Evolutionary conservation across 2,329 filamentous ascomycete species (phyloP).

Genomic region (Zymoseptoria passerinii): DNA sequence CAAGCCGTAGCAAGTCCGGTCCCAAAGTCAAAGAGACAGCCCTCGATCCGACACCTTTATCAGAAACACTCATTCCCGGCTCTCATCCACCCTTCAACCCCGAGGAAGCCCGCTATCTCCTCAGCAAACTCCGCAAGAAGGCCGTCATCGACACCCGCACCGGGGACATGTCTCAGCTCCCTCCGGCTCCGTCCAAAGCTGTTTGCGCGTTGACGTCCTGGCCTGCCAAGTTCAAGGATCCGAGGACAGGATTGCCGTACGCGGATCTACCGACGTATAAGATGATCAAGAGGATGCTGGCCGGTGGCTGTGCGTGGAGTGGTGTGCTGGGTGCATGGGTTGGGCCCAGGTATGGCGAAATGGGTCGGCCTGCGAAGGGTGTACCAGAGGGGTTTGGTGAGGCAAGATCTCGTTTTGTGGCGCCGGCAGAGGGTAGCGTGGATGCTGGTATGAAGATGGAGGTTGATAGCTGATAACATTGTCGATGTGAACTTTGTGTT

Average conservation of each 20-base stretch:
- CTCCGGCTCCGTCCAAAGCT: conserved; percentile 26
- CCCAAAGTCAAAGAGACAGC: conserved; percentile 14
- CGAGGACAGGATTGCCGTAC: conserved; percentile 74
- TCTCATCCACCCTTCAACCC: conserved; percentile 45
- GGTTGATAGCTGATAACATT: not conserved
- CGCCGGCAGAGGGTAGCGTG: not conserved
- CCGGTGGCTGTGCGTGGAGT: conserved; percentile 76
- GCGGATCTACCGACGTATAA: conserved; percentile 71
- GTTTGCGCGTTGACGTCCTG: conserved; percentile 66
- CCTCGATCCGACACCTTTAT: conserved; percentile 48
- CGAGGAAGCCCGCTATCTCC: conserved; percentile 38
- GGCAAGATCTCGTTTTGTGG: not conserved
- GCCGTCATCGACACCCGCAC: conserved; percentile 6
- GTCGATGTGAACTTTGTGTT: not conserved
- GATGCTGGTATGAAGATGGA: not conserved
- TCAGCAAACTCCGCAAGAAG: conserved; percentile 41
- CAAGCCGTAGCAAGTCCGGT: conserved; percentile 14
- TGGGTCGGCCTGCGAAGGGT: conserved; percentile 56
- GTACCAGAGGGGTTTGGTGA: conserved; percentile 66
- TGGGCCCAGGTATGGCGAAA: conserved; percentile 40
- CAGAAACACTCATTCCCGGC: conserved; percentile 47
- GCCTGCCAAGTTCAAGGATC: conserved; percentile 76
- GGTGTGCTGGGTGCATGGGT: conserved; percentile 73
- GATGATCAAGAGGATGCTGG: conserved; percentile 66
- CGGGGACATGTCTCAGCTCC: conserved; percentile 31